These are phyloP conservation scores for Leishmania braziliensis DNA, from an alignment of 208 protist species.

Conservation along the genomic window DNA sequence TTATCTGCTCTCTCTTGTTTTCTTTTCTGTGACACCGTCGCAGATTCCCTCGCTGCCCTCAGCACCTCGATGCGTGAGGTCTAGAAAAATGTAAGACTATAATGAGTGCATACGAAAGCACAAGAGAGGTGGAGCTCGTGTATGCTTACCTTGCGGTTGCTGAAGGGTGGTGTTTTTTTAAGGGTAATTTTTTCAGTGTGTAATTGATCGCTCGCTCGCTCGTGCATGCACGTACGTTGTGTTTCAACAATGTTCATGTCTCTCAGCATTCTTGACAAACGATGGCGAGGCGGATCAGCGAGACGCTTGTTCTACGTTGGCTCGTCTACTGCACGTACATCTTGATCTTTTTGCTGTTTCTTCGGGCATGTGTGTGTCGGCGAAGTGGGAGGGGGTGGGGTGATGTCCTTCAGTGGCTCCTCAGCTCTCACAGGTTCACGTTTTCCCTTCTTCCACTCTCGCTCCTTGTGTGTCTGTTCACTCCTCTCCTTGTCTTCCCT, in stretches of 20 bases:
- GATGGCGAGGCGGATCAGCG: background rate
- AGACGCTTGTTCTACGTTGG: background rate
- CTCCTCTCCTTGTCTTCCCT: background rate
- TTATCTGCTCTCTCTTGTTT: background rate
- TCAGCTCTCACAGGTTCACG: background rate
- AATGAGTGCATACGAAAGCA: background rate
- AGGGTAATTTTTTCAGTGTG: background rate
- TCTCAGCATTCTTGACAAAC: background rate
- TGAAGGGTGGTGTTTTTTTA: background rate
- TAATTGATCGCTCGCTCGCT: background rate
- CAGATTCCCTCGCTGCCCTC: background rate
- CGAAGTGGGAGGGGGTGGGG: background rate
- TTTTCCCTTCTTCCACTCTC: background rate
- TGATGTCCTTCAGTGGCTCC: background rate
- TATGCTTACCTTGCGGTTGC: background rate
- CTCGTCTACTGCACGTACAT: background rate
- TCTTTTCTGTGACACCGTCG: background rate
- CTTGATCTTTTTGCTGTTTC: background rate
- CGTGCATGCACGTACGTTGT: background rate
- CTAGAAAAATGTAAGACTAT: background rate
- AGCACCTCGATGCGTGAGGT: background rate
- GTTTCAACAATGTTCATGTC: background rate
- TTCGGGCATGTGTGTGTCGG: background rate
- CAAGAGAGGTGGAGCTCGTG: background rate
- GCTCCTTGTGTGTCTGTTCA: background rate